Percentiles rank a stretch among this genome's conserved stretches.
phyloP scores from a whole-genome alignment of 352 stramenopile species.

The Phytophthora agathidicida region DNA sequence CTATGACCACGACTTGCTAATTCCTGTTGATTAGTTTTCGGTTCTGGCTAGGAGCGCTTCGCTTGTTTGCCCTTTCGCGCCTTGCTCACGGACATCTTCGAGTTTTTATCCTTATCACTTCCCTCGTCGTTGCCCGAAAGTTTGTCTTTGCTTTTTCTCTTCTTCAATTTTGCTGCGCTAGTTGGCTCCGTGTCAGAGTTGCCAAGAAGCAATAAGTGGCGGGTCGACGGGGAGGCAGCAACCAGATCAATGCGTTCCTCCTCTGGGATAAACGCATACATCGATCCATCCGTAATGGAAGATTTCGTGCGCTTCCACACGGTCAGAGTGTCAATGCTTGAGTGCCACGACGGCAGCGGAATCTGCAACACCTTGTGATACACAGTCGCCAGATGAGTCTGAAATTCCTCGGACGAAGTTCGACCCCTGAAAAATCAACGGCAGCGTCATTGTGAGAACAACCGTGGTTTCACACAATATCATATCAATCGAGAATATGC shows the following conservation, averaged over 20 bases:
- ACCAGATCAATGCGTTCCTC: conserved; percentile 79
- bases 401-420: conserved; percentile 93
- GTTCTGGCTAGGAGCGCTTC: no score
- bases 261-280: conserved; percentile 82
- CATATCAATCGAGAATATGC: neutral
- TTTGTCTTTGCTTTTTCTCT: conserved; percentile 23
- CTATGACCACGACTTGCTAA: no score
- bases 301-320: conserved; percentile 95
- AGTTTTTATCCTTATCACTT: conserved; percentile 14
- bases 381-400: conserved; percentile 88
- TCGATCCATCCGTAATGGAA: conserved; percentile 82
- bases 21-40: no score
- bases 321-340: conserved; percentile 91
- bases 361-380: conserved; percentile 95
- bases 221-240: conserved; percentile 62
- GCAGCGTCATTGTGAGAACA: conserved; percentile 2
- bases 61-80: conserved; percentile 7
- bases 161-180: conserved; percentile 17
- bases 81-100: neutral
- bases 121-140: neutral
- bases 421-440: conserved; percentile 64
- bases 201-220: conserved; percentile 56
- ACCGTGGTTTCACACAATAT: neutral
- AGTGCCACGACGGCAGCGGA: conserved; percentile 92
- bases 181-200: conserved; percentile 5